Base-by-base conservation (phyloP, 75 land plant species). In the Pinus tabuliformis region DNA sequence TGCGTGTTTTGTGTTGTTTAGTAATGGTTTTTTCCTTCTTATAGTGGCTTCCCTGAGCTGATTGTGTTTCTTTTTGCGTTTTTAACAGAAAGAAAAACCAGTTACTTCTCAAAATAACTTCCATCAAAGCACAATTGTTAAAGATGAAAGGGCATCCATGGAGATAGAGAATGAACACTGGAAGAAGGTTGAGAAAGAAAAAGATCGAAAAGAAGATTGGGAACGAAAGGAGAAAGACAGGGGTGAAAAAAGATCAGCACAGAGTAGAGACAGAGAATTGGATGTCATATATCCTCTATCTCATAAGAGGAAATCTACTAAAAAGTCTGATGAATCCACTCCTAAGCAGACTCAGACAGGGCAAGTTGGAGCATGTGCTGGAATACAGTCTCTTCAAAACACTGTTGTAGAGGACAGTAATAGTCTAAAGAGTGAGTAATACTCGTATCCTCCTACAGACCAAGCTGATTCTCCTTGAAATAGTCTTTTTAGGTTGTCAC, bases 181-280 rank as follows among this genome's bases (percentile, higher is more conserved):
- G 75, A 92, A 85, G 81, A 83, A 81, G 70, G 28, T 12, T 37
- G 98, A 89, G 39, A 96, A 90, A 80, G 97, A 91, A 6, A 85
- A 78, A 60, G 85, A 88, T 14, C 80, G 72, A 60, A 84, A 79
- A 37, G 82, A 82, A 17, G 83, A 77, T 39, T 72, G 75, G 73
- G 88, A 85, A 21, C 75, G 80, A 77, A 86, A 85, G 56, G 77
- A 81, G 45, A 78, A 76, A 58, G 91, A 91, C 37, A 72, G 60
- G 21, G 90, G 82, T 76, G 91, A 89, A 68, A 89, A 82, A 76
- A 87, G 85, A 15, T 30, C 72, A 45, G 88, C 86, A 36, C 73
- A 81, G 76, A 89, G 83, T 18, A 82, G 62, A 24, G 83, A 83
- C 37, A 81, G 78, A 72, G 99, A 90, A 58, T 66, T 79, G 28